A percentile compares a stretch with the other conserved stretches of the same genome.
phyloP scores from a whole-genome alignment of 257 asterid species.

The Primulina huaijiensis region DNA sequence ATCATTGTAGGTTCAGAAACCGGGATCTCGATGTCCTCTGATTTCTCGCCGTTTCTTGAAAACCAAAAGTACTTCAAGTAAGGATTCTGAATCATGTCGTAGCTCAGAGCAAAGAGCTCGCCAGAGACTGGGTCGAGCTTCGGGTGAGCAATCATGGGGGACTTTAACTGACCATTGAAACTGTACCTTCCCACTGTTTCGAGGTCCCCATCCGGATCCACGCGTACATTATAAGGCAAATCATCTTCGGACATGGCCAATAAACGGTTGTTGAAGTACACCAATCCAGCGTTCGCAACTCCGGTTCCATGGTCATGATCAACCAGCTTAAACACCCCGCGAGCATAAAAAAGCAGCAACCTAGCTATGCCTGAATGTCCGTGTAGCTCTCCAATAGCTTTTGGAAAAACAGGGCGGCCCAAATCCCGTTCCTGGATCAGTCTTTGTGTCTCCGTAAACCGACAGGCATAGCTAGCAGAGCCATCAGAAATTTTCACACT shows the following conservation, averaged over 20 bases:
- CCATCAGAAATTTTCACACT: conserved; percentile 1
- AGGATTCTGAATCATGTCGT: conserved; percentile 19
- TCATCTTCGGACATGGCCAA: conserved; percentile 26
- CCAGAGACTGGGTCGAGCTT: conserved; percentile 25
- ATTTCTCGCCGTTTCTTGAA: conserved; percentile 3
- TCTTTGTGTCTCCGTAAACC: conserved; percentile 16
- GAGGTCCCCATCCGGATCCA: conserved; percentile 4
- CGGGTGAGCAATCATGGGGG: conserved; percentile 27
- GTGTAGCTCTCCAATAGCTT: conserved; percentile 21
- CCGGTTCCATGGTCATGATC: conserved; percentile 14
- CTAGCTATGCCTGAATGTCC: conserved; percentile 19
- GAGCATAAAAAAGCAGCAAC: conserved; percentile 6
- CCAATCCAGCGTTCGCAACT: conserved; percentile 22
- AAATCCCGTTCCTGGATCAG: conserved; percentile 16
- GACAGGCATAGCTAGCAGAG: conserved; percentile 17
- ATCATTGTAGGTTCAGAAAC: conserved; percentile 20
- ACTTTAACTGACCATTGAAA: conserved; percentile 4
- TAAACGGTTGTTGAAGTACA: conserved; percentile 19
- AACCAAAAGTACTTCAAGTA: conserved; percentile 21
- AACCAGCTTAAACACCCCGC: conserved; percentile 5
- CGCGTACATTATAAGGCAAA: conserved; percentile 14
- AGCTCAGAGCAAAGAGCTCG: conserved; percentile 22
- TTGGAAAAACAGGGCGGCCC: conserved; percentile 18
- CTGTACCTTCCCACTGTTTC: conserved; percentile 8
- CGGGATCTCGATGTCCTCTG: conserved; percentile 11